phyloP scores from a whole-genome alignment of 2,329 filamentous ascomycete genomes.

The Colletotrichum noveboracense region DNA sequence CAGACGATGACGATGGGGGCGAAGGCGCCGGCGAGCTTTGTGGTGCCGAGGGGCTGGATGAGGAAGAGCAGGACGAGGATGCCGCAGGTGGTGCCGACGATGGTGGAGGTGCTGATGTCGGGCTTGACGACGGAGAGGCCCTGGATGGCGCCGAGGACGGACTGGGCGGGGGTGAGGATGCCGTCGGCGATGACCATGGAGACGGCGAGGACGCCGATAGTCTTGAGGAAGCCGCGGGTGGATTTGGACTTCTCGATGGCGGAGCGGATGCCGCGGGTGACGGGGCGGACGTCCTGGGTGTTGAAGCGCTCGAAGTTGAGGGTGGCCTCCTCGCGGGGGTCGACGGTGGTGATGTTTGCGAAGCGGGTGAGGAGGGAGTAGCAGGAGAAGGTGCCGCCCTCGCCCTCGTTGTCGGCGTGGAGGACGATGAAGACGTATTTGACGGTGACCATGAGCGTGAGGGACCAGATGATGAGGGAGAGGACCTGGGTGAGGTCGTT shows the following conservation, averaged over 20 bases:
- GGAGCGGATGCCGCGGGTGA: conserved; percentile 57
- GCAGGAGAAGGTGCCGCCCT: conserved; percentile 72
- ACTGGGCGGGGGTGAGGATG: conserved; percentile 72
- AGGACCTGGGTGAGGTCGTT: conserved; percentile 68
- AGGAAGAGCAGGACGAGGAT: conserved; percentile 69
- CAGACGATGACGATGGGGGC: conserved; percentile 72
- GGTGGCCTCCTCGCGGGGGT: conserved; percentile 60
- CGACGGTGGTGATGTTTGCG: conserved; percentile 64
- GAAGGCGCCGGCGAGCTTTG: conserved; percentile 64
- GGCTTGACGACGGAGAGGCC: conserved; percentile 64
- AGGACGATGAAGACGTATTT: conserved; percentile 74
- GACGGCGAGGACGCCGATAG: conserved; percentile 69
- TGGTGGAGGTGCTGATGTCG: conserved; percentile 58
- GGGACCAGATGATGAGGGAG: conserved; percentile 72
- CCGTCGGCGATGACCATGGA: conserved; percentile 72
- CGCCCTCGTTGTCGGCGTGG: conserved; percentile 71
- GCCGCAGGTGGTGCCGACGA: conserved; percentile 68
- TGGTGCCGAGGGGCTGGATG: conserved; percentile 69
- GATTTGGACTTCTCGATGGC: conserved; percentile 62
- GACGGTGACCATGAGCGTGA: conserved; percentile 71
- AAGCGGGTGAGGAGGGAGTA: conserved; percentile 67
- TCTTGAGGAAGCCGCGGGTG: conserved; percentile 60
- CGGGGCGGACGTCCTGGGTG: conserved; percentile 59
- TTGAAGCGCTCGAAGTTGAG: conserved; percentile 64
- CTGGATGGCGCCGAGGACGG: conserved; percentile 72